Evolutionary conservation across 1,139 yeast species (phyloP).

Genomic region (Pichia sp.): DNA sequence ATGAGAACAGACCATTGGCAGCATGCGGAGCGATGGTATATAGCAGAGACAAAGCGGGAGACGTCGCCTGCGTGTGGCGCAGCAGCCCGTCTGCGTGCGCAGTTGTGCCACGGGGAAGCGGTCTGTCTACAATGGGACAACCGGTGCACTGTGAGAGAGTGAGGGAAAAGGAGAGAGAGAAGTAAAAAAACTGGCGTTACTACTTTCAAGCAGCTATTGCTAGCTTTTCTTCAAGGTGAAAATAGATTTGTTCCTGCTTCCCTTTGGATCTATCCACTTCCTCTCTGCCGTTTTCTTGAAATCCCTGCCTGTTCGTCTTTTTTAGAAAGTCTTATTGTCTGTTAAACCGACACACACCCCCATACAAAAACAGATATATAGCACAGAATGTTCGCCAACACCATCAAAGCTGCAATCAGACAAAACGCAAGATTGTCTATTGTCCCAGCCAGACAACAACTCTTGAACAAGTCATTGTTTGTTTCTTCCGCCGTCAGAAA

Average conservation of each 20-base stretch:
- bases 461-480: slow-evolving; percentile 23
- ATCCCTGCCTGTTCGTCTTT: too few relatives aligned
- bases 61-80: background rate
- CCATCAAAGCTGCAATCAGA: slow-evolving; percentile 53
- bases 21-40: background rate
- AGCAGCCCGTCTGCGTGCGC: background rate
- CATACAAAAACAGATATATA: background rate
- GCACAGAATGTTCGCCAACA: slow-evolving; percentile 41
- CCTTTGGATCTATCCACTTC: background rate
- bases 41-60: too few relatives aligned
- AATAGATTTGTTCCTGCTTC: background rate
- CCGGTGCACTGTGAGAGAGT: too few relatives aligned
- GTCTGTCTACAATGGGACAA: background rate
- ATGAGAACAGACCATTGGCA: background rate
- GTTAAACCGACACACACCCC: background rate
- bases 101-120: background rate
- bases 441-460: slow-evolving; percentile 32
- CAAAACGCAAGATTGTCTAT: slow-evolving; percentile 32
- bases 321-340: too few relatives aligned
- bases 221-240: background rate
- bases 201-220: background rate
- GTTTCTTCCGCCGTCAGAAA: slow-evolving; percentile 41
- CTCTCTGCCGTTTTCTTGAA: background rate
- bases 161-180: background rate
- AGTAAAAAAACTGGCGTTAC: background rate